These are phyloP conservation scores for Venustampulla echinocandica DNA, from an alignment of 495 filamentous ascomycete genomes.

Conservation along the genomic window DNA sequence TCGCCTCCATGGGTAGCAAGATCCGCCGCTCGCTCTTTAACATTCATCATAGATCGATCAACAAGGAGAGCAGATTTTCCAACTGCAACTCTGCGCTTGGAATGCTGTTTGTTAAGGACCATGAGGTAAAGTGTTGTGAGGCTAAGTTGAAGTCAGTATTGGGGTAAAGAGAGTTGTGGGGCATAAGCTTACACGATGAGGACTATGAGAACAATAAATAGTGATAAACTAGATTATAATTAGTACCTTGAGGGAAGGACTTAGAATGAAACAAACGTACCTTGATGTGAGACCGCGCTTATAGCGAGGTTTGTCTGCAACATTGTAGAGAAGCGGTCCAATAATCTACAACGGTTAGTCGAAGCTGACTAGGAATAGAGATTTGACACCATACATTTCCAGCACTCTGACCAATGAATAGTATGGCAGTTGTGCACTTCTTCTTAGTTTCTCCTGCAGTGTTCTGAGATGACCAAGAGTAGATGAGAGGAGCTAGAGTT, in stretches of 20 bases:
- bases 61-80: slow-evolving; percentile 36
- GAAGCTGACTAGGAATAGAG: slow-evolving; percentile 36
- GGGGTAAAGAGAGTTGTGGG: too few species aligned
- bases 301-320: slow-evolving; percentile 47
- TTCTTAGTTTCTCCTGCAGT: slow-evolving; percentile 58
- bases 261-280: slow-evolving; percentile 13
- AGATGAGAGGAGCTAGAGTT: slow-evolving; percentile 44
- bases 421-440: slow-evolving; percentile 48
- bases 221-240: slow-evolving; percentile 32
- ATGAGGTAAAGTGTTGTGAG: slow-evolving; percentile 37
- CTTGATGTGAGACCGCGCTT: slow-evolving; percentile 44
- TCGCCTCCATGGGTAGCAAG: slow-evolving; percentile 18
- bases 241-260: slow-evolving; percentile 4
- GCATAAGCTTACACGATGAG: slow-evolving; percentile 29
- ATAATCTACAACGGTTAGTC: slow-evolving; percentile 9
- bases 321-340: slow-evolving; percentile 27
- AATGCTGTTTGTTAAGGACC: slow-evolving; percentile 44
- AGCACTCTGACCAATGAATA: slow-evolving; percentile 49
- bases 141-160: neutral
- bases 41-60: slow-evolving; percentile 21
- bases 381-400: slow-evolving; percentile 48
- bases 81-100: slow-evolving; percentile 35
- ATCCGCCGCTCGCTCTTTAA: slow-evolving; percentile 3
- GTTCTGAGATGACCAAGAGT: slow-evolving; percentile 54
- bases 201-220: slow-evolving; percentile 46